Evolutionary conservation across 257 asterid species (phyloP).

Genomic region (Anisodus acutangulus): DNA sequence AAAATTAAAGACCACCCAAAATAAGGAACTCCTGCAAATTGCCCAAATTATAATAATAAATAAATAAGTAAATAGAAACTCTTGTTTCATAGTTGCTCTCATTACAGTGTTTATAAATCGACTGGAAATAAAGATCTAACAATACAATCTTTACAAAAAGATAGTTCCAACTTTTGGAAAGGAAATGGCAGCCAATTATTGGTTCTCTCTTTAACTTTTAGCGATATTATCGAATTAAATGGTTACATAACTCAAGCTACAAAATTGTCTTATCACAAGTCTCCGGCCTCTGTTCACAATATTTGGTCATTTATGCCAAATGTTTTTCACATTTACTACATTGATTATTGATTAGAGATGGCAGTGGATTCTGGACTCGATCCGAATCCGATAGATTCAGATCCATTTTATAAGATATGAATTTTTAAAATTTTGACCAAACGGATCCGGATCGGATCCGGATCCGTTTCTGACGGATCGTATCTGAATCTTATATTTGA

Average conservation of each 20-base stretch:
- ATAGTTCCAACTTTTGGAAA: neutral
- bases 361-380: too few species aligned
- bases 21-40: too few species aligned
- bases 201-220: slow-evolving; percentile 4
- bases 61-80: neutral
- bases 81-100: neutral
- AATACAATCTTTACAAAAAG: slow-evolving; percentile 13
- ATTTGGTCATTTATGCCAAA: neutral
- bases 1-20: too few species aligned
- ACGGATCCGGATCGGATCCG: too few species aligned
- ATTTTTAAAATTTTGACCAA: too few species aligned
- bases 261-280: neutral
- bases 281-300: neutral
- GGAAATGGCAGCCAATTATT: slow-evolving; percentile 28
- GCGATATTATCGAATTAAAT: neutral
- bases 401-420: too few species aligned
- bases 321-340: neutral
- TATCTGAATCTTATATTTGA: too few species aligned
- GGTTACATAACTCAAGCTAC: neutral
- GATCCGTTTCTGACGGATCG: too few species aligned
- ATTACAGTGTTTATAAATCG: neutral
- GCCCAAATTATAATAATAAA: neutral
- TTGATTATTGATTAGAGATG: too few species aligned
- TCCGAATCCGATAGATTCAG: too few species aligned
- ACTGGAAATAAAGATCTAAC: neutral